These are phyloP conservation scores for Oryza punctata DNA, from an alignment of 176 grass and related monocot species.

Conservation along the genomic window DNA sequence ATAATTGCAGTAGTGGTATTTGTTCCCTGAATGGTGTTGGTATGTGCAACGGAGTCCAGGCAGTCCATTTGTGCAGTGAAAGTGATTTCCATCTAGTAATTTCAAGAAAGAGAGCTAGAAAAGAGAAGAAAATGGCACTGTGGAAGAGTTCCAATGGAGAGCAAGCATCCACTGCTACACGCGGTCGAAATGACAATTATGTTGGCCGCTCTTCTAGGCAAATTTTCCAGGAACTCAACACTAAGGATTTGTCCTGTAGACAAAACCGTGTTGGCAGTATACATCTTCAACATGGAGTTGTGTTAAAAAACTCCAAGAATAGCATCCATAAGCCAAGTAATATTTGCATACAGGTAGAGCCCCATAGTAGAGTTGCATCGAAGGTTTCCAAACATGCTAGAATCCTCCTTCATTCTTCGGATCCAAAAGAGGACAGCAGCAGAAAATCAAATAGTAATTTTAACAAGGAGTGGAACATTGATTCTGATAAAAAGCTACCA, in stretches of 20 bases:
- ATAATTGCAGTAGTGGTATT: conserved; percentile 36
- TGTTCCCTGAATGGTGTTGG: conserved; percentile 41
- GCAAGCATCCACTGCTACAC: conserved; percentile 2
- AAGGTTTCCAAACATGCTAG: conserved; percentile 36
- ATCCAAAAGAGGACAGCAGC: conserved; percentile 41
- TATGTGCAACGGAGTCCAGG: conserved; percentile 1
- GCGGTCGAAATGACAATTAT: conserved; percentile 40
- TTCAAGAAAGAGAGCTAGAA: conserved; percentile 69
- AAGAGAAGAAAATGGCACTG: conserved; percentile 51
- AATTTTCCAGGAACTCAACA: conserved; percentile 40
- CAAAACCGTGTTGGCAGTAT: conserved; percentile 34
- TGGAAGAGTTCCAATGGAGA: conserved; percentile 40
- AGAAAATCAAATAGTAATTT: conserved; percentile 34
- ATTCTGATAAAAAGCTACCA: conserved; percentile 30
- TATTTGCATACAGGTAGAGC: conserved; percentile 1
- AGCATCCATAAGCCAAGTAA: conserved; percentile 17
- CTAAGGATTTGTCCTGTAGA: conserved; percentile 25
- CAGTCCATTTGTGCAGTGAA: conserved; percentile 25
- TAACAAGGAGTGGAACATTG: conserved; percentile 24
- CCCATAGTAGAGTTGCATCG: not conserved
- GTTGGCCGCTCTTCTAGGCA: conserved; percentile 31
- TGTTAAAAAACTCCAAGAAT: conserved; percentile 37
- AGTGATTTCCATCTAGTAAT: conserved; percentile 67
- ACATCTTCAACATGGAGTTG: conserved; percentile 37
- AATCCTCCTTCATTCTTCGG: conserved; percentile 28